Conservation (phyloP, 176 grass and related monocot genomes). For the Carex pumila region DNA sequence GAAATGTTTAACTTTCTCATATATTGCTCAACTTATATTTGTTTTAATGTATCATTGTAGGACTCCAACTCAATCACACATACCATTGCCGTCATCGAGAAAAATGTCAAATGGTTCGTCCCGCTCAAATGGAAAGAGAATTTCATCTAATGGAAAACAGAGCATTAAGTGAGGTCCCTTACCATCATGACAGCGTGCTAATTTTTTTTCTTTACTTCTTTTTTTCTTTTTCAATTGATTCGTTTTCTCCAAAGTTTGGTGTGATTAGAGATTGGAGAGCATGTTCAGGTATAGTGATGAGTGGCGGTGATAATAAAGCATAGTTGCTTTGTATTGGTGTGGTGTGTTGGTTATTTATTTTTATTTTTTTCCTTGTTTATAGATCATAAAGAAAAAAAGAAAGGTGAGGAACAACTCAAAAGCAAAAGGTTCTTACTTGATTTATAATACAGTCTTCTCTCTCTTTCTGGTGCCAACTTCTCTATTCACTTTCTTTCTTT, state of each 20-base stretch:
- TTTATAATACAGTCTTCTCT: slow-evolving; percentile 20
- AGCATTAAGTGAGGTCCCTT: slow-evolving; percentile 48
- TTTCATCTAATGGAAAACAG: slow-evolving; percentile 61
- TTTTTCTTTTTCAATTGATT: slow-evolving; percentile 1
- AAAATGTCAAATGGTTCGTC: slow-evolving; percentile 63
- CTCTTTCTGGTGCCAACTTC: slow-evolving; percentile 33
- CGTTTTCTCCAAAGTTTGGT: slow-evolving; percentile 32
- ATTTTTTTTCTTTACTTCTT: slow-evolving; percentile 11
- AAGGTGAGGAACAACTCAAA: slow-evolving; percentile 30
- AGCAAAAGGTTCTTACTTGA: slow-evolving; percentile 32
- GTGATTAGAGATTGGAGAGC: slow-evolving; percentile 40
- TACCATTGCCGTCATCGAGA: slow-evolving; percentile 68
- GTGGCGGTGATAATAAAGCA: slow-evolving; percentile 55
- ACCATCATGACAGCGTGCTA: slow-evolving; percentile 31
- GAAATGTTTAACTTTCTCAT: background rate
- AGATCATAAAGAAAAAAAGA: slow-evolving; percentile 76
- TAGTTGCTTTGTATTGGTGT: slow-evolving; percentile 63
- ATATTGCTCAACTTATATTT: background rate
- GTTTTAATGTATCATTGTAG: slow-evolving; percentile 28
- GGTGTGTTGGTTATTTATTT: slow-evolving; percentile 33
- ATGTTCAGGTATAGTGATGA: slow-evolving; percentile 46
- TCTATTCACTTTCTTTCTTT: background rate
- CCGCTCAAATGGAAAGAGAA: slow-evolving; percentile 60
- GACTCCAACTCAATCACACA: slow-evolving; percentile 60
- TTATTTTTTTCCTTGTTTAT: slow-evolving; percentile 45